A percentile compares a stretch with the other conserved stretches of the same genome.
Conservation (phyloP, 371 early-diverging fungal species). For the Chytridium lagenaria region DNA sequence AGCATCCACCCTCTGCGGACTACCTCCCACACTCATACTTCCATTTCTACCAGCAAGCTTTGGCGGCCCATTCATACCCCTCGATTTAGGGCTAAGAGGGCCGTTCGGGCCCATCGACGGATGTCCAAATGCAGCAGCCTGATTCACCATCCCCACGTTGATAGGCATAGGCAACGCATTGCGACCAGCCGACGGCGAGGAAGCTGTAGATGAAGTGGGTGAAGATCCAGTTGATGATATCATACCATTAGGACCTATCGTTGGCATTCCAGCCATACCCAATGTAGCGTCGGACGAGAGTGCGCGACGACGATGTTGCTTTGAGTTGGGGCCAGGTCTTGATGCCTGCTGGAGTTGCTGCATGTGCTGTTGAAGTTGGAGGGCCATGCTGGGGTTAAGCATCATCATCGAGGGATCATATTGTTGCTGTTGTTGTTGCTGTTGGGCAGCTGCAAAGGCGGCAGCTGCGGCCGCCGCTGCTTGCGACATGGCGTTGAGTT, state of each 20-base stretch:
- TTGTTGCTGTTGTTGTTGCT: constrained; percentile 15
- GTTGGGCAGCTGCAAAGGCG: not conserved
- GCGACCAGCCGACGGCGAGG: not conserved
- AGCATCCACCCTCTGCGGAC: not conserved
- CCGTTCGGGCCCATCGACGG: not conserved
- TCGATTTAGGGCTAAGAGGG: not conserved
- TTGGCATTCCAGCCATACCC: not conserved
- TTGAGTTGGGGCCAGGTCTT: constrained; percentile 2
- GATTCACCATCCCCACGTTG: not conserved
- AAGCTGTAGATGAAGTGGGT: constrained; percentile 6
- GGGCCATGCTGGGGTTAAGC: not conserved
- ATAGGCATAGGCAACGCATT: not conserved
- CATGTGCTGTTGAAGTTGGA: constrained; percentile 4
- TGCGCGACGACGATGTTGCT: constrained; percentile 1
- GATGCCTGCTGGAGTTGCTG: not conserved
- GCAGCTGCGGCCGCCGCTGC: constrained; percentile 7
- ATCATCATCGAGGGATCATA: not conserved
- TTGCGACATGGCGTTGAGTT: not conserved
- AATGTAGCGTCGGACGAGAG: constrained; percentile 2
- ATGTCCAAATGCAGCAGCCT: not conserved
- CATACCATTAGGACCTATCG: not conserved
- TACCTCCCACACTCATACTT: not conserved
- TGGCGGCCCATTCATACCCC: not conserved
- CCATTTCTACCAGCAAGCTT: not conserved
- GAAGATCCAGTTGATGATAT: not conserved